Evolutionary conservation across 2,329 filamentous ascomycete genomes (phyloP).

Genomic region (Xylaria sp.): DNA sequence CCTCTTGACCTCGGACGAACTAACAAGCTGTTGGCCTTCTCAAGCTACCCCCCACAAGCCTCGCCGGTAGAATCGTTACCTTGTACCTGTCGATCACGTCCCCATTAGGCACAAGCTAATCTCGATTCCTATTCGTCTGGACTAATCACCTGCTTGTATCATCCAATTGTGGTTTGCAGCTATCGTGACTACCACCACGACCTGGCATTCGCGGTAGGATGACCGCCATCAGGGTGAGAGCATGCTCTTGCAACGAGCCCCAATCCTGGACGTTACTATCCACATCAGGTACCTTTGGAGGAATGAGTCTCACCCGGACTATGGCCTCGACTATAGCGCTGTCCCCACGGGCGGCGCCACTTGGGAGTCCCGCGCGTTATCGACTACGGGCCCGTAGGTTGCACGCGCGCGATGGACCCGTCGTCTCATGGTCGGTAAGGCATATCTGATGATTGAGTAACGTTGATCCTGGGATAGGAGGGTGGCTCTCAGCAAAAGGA

Average conservation of each 20-base stretch:
- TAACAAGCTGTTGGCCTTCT: constrained; percentile 14
- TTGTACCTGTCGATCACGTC: constrained; percentile 40
- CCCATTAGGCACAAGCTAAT: constrained; percentile 21
- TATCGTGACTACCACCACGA: constrained; percentile 33
- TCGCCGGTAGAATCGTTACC: constrained; percentile 14
- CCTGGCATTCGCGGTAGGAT: constrained; percentile 31
- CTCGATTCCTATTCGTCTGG: constrained; percentile 30
- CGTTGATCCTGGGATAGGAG: constrained; percentile 41
- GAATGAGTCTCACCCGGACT: constrained; percentile 22
- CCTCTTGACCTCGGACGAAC: constrained; percentile 8
- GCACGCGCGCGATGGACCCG: constrained; percentile 41
- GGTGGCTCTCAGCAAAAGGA: constrained; percentile 18
- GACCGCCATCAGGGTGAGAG: constrained; percentile 26
- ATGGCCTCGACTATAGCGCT: constrained; percentile 16
- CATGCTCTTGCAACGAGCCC: constrained; percentile 33
- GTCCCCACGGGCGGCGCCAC: constrained; percentile 24
- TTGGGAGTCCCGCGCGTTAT: constrained; percentile 18
- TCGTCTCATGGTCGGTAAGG: constrained; percentile 43
- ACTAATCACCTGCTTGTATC: constrained; percentile 45
- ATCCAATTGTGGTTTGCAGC: constrained; percentile 36
- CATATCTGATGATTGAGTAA: constrained; percentile 42
- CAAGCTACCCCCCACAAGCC: constrained; percentile 5
- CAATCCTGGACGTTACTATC: constrained; percentile 33
- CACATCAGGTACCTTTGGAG: constrained; percentile 16
- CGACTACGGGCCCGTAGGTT: constrained; percentile 34